phyloP scores from a whole-genome alignment of 768 basidiomycete genomes.

The Panus rudis region DNA sequence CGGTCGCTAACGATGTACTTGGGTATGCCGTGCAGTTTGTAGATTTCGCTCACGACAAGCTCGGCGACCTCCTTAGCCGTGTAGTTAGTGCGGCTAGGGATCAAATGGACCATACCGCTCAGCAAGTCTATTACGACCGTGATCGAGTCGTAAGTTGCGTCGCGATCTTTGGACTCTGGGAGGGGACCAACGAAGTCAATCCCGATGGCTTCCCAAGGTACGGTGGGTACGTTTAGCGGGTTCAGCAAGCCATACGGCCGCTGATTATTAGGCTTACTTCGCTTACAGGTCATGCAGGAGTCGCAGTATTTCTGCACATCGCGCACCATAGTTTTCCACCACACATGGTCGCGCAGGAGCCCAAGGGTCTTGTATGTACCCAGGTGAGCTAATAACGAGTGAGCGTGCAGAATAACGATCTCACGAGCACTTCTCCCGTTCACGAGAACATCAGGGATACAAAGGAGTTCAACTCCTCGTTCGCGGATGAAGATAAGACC shows the following conservation, averaged over 20 bases:
- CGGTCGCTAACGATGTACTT: constrained; percentile 32
- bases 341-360: constrained; percentile 28
- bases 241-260: constrained; percentile 20
- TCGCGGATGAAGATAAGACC: constrained; percentile 16
- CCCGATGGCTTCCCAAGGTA: constrained; percentile 23
- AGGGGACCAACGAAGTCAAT: constrained; percentile 23
- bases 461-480: constrained; percentile 8
- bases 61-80: constrained; percentile 28
- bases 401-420: constrained; percentile 30
- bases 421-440: constrained; percentile 20
- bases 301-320: constrained; percentile 24
- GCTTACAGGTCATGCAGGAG: constrained; percentile 16
- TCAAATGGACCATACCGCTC: constrained; percentile 20
- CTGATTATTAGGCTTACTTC: constrained; percentile 15
- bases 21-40: constrained; percentile 34
- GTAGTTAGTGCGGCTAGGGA: constrained; percentile 25
- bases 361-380: constrained; percentile 27
- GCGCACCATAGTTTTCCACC: constrained; percentile 30
- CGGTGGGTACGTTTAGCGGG: constrained; percentile 16
- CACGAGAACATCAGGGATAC: constrained; percentile 24
- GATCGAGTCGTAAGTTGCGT: constrained; percentile 19
- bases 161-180: constrained; percentile 16
- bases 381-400: constrained; percentile 33
- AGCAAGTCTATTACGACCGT: constrained; percentile 19
- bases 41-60: constrained; percentile 27